Conservation (phyloP, 2,329 filamentous ascomycete genomes). For the Sarocladiaceae sp. region DNA sequence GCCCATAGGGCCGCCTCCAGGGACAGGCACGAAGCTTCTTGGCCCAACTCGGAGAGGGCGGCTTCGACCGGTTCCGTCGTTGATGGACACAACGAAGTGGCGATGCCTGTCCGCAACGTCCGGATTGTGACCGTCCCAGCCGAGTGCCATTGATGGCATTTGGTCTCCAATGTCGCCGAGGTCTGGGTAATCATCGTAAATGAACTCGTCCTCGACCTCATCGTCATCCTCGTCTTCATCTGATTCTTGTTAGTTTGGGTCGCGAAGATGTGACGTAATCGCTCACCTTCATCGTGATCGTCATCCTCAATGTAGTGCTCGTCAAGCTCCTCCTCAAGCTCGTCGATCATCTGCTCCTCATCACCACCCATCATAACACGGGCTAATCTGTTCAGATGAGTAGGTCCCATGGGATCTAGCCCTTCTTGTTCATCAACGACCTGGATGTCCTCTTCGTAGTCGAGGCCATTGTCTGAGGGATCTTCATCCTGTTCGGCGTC, state of each 20-base stretch:
- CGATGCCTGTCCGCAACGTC: slow-evolving; percentile 43
- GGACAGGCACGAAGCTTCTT: slow-evolving; percentile 6
- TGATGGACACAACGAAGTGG: slow-evolving; percentile 28
- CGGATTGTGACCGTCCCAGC: slow-evolving; percentile 44
- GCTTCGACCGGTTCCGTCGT: slow-evolving; percentile 2
- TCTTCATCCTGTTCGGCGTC: slow-evolving; percentile 50
- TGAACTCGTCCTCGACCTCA: slow-evolving; percentile 60
- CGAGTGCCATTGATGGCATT: slow-evolving; percentile 40
- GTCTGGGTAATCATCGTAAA: slow-evolving; percentile 50
- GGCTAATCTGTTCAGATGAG: slow-evolving; percentile 44
- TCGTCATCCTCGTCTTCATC: slow-evolving; percentile 65
- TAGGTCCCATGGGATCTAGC: slow-evolving; percentile 36
- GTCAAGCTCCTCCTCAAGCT: slow-evolving; percentile 43
- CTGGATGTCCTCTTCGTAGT: slow-evolving; percentile 50
- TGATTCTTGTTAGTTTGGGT: slow-evolving; percentile 7
- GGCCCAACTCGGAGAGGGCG: slow-evolving; percentile 1
- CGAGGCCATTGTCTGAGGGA: slow-evolving; percentile 46
- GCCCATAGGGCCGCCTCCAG: neutral
- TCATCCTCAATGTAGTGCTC: slow-evolving; percentile 48
- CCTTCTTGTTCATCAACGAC: slow-evolving; percentile 45
- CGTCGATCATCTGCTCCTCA: slow-evolving; percentile 37
- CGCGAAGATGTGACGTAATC: neutral
- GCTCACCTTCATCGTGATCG: slow-evolving; percentile 53
- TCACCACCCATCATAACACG: slow-evolving; percentile 49
- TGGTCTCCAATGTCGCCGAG: slow-evolving; percentile 30